phyloP scores from a whole-genome alignment of 805 yeast species.

The Wickerhamomyces bisporus region DNA sequence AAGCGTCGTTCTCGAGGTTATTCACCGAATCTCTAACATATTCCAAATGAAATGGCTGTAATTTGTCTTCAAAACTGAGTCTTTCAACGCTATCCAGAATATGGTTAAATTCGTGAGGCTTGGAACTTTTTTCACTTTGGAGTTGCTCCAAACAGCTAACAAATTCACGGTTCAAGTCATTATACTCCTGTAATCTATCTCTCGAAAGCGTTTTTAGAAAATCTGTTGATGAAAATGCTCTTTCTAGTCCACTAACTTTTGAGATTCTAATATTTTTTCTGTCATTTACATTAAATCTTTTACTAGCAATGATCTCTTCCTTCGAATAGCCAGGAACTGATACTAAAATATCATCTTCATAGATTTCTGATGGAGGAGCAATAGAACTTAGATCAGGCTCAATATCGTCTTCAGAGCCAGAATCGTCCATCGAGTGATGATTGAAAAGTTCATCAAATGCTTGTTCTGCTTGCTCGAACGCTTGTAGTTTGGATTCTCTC shows the following conservation, averaged over 20 bases:
- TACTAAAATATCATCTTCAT: slow-evolving; percentile 21
- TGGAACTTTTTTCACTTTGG: not conserved
- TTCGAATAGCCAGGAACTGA: slow-evolving; percentile 23
- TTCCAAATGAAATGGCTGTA: not conserved
- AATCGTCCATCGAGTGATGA: slow-evolving; percentile 17
- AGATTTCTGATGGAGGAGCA: slow-evolving; percentile 11
- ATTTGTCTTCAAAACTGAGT: no score
- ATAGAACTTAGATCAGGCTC: slow-evolving; percentile 22
- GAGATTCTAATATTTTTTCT: slow-evolving; percentile 21
- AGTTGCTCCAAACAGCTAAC: not conserved
- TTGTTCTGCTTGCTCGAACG: slow-evolving; percentile 20
- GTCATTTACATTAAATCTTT: slow-evolving; percentile 18
- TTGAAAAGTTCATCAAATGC: slow-evolving; percentile 21
- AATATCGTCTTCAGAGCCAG: slow-evolving; percentile 22
- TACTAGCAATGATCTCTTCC: slow-evolving; percentile 23
- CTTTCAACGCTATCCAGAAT: no score
- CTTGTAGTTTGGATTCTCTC: slow-evolving; percentile 21
- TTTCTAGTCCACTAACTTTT: slow-evolving; percentile 17
- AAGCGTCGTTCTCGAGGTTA: not conserved
- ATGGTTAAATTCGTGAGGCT: not conserved
- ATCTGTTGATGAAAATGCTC: slow-evolving; percentile 14
- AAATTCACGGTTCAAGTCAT: slow-evolving; percentile 15
- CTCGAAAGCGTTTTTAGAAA: slow-evolving; percentile 14
- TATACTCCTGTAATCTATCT: slow-evolving; percentile 15
- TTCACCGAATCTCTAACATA: not conserved